Conservation (phyloP, 2,329 filamentous ascomycete species). For the Coniochaeta ligniaria region DNA sequence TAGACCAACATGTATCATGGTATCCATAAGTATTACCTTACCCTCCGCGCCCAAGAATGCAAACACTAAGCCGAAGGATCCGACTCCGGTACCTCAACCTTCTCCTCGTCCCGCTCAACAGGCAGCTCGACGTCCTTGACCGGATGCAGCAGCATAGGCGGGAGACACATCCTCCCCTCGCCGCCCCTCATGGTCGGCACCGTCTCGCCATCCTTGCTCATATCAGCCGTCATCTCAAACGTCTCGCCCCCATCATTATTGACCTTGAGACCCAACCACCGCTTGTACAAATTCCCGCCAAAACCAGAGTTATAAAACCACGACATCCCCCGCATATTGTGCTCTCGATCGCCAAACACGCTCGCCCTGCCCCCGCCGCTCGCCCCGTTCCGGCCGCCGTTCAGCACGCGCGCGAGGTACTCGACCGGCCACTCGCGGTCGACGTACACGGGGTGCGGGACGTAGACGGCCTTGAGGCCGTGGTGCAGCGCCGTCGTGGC, state of each 20-base stretch:
- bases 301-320: constrained; percentile 93
- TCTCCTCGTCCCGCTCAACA: constrained; percentile 48
- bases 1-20: constrained; percentile 10
- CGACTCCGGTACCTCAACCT: constrained; percentile 40
- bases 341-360: constrained; percentile 77
- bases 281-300: constrained; percentile 69
- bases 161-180: constrained; percentile 84
- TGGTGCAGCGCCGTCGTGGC: constrained; percentile 82
- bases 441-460: constrained; percentile 80
- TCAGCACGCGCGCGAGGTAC: constrained; percentile 73
- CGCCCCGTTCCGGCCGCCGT: constrained; percentile 68
- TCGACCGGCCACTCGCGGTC: constrained; percentile 79
- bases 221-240: constrained; percentile 56
- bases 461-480: constrained; percentile 86
- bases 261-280: constrained; percentile 79
- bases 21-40: constrained; percentile 16
- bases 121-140: constrained; percentile 69
- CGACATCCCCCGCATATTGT: constrained; percentile 78
- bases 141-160: constrained; percentile 83
- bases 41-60: background rate
- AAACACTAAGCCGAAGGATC: constrained; percentile 33
- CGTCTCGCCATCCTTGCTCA: constrained; percentile 37
- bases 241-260: constrained; percentile 73
- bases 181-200: constrained; percentile 53
- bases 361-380: constrained; percentile 66